Evolutionary conservation across 768 basidiomycete species (phyloP).

Genomic region (Omphalotus guepiniiformis): DNA sequence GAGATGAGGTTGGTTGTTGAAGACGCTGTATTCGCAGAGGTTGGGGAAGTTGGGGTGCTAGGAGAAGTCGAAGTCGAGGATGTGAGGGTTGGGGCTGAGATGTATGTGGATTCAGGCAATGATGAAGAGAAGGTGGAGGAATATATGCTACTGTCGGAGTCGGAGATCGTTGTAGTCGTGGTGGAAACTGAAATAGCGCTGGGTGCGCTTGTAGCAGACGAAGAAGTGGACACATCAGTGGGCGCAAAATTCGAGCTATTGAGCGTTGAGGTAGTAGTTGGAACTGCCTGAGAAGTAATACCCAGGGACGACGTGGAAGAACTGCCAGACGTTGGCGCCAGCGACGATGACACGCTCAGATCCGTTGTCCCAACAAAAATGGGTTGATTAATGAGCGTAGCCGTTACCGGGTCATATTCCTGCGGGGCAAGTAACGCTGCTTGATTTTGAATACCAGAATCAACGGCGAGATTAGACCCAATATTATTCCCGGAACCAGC

Average conservation of each 20-base stretch:
- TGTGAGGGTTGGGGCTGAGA: neutral
- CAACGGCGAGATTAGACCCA: conserved; percentile 5
- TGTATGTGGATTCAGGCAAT: neutral
- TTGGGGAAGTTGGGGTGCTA: neutral
- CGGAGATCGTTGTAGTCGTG: neutral
- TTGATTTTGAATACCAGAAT: conserved; percentile 5
- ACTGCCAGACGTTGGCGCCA: neutral
- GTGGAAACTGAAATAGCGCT: neutral
- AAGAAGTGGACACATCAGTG: neutral
- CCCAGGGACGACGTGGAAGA: neutral
- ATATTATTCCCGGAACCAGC: too few species aligned
- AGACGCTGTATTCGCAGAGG: neutral
- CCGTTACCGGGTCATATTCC: neutral
- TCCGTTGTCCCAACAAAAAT: too few species aligned
- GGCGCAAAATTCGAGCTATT: neutral
- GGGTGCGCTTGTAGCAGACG: neutral
- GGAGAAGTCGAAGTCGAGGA: neutral
- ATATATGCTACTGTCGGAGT: neutral
- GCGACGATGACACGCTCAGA: neutral
- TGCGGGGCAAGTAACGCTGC: neutral
- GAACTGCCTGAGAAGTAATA: neutral
- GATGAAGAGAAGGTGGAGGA: neutral
- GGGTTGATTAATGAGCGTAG: too few species aligned
- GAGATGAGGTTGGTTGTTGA: neutral
- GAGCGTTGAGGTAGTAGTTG: neutral